Evolutionary conservation across 345 rosid species (phyloP).

Genomic region (Erodium maritimum): DNA sequence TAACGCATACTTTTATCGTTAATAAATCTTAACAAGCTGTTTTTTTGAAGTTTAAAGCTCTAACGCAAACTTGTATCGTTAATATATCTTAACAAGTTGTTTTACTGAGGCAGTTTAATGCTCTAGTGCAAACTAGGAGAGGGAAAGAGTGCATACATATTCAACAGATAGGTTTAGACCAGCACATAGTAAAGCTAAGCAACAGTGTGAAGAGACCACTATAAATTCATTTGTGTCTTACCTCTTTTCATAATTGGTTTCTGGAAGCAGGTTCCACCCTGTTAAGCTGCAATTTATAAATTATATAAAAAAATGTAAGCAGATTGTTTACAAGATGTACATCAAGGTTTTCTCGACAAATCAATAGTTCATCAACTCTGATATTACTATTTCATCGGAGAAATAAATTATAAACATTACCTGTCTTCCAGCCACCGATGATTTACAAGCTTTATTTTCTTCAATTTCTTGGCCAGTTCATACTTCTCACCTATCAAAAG

Average conservation of each 20-base stretch:
- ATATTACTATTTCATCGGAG: not conserved
- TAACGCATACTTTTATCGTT: not conserved
- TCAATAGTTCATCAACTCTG: not conserved
- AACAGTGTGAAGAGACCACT: not conserved
- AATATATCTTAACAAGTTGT: not conserved
- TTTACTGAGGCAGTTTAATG: not conserved
- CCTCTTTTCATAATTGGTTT: slow-evolving; percentile 68
- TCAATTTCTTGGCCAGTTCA: slow-evolving; percentile 70
- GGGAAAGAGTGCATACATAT: not conserved
- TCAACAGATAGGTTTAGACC: too few species aligned
- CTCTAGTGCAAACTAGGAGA: not conserved
- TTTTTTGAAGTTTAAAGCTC: slow-evolving; percentile 30
- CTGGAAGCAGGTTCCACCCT: slow-evolving; percentile 78
- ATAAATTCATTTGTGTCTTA: slow-evolving; percentile 12
- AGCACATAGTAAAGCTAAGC: not conserved
- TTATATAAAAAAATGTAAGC: too few species aligned
- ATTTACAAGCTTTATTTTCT: slow-evolving; percentile 69
- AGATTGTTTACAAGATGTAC: too few species aligned
- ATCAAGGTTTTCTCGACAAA: not conserved
- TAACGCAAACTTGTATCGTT: not conserved
- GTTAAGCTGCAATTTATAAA: slow-evolving; percentile 44
- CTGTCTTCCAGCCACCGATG: slow-evolving; percentile 92
- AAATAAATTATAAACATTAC: slow-evolving; percentile 27
- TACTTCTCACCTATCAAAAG: slow-evolving; percentile 73
- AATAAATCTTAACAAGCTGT: not conserved